Conservation (phyloP, 768 basidiomycete genomes). For the Mycena alexandri region DNA sequence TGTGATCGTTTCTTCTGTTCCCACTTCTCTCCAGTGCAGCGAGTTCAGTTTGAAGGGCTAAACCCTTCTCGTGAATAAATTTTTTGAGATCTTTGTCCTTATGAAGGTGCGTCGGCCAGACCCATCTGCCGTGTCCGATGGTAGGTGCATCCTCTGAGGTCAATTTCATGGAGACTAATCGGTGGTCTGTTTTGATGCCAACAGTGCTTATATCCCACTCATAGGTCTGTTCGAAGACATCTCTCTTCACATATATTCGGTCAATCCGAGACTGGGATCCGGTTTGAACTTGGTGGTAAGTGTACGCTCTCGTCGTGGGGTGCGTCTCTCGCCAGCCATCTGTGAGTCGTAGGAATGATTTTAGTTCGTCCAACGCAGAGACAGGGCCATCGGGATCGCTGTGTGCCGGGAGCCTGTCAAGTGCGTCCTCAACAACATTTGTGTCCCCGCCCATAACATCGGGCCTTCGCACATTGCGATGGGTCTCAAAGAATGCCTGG, state of each 20-base stretch:
- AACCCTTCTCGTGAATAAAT: constrained; percentile 9
- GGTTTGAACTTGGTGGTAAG: constrained; percentile 42
- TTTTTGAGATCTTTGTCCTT: constrained; percentile 33
- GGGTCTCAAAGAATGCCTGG: constrained; percentile 17
- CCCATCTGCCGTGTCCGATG: constrained; percentile 50
- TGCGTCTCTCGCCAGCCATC: constrained; percentile 51
- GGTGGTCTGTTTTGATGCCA: constrained; percentile 48
- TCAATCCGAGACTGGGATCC: constrained; percentile 48
- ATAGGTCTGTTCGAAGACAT: constrained; percentile 18
- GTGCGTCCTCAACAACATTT: constrained; percentile 54
- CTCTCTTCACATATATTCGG: constrained; percentile 48
- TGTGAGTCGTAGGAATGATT: constrained; percentile 27
- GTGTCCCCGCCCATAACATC: constrained; percentile 57
- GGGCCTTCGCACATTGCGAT: constrained; percentile 34
- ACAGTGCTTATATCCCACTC: constrained; percentile 44
- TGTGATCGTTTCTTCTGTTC: neutral
- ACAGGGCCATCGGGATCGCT: constrained; percentile 31
- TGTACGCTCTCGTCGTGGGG: constrained; percentile 42
- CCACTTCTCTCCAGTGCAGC: neutral
- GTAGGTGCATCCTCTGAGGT: constrained; percentile 38
- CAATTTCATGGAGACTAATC: constrained; percentile 43
- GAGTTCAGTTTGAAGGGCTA: neutral
- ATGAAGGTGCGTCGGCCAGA: constrained; percentile 39
- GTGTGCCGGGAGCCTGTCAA: constrained; percentile 50
- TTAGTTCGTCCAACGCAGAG: constrained; percentile 39